Base-by-base conservation (phyloP, 306 rosid species). In the Neltuma alba region DNA sequence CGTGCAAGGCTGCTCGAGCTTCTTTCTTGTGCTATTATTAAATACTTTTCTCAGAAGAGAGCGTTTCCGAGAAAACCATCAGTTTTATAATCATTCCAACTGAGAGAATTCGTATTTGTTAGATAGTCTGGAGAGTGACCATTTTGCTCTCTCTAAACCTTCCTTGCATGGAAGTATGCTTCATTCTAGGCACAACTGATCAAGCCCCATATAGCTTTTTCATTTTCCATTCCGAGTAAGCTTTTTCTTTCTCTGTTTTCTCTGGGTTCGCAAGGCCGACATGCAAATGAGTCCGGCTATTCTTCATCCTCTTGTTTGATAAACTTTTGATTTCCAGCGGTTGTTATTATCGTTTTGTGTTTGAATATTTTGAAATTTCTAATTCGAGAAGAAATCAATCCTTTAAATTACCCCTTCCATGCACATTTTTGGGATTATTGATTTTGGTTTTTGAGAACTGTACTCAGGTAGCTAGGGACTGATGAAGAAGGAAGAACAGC, bases 401-500 rank as follows among this genome's bases (percentile, higher is more conserved):
- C 66, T n/a, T 12, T 28, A 28, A 6, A 15, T 62, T 31, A 62
- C 23, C 68, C 23, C 11, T 4, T 62, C 5, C 41, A 15, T 15
- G 15, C 68, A 30, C 38, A 31, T 0, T 66, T 25, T 3, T 38
- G 1, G 28, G 27, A 54, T 21, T 9, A 81, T 42, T 72, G 14
- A 68, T 47, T 81, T 41, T 89, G 80, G 79, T 50, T 65, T 38
- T 40, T 6, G 34, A 67, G 52, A 23, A 21, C 21, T 40, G 50
- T 67, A 2, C 34, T 67, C 31, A 37, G 21, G 47, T 21, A 13
- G 34, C 10, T 25, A 45, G 52, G 45, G 64, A 66, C 63, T 54
- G 68, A 95, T 91, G 98, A 95, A 87, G 94, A 91, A 57, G 74
- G 93, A 87, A 76, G 99, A 91, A 31, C 98, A 88, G 85, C 82